Percentiles rank a stretch among this genome's conserved stretches.
Conservation (phyloP, 2,329 filamentous ascomycete genomes). For the Penicillium sp. region DNA sequence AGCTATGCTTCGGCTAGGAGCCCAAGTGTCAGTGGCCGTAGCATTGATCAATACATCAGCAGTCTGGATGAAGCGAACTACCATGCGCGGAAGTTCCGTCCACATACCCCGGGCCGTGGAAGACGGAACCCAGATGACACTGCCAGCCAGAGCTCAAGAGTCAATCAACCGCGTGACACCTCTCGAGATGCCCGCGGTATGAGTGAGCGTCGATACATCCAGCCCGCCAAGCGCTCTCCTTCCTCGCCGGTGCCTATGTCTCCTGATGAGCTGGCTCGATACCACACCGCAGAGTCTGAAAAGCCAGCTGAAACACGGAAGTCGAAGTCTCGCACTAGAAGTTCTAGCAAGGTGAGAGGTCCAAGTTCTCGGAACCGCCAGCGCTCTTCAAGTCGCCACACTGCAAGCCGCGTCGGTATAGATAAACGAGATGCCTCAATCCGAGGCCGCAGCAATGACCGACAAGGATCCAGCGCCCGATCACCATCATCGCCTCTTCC, state of each 20-base stretch:
- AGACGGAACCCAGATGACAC: conserved; percentile 45
- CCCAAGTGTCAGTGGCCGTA: conserved; percentile 61
- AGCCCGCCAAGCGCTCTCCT: conserved; percentile 78
- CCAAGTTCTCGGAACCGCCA: conserved; percentile 36
- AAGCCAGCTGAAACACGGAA: conserved; percentile 45
- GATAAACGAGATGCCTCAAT: conserved; percentile 26
- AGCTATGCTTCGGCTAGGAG: conserved; percentile 56
- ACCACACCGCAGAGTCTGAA: conserved; percentile 46
- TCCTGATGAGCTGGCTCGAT: conserved; percentile 68
- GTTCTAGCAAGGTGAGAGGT: conserved; percentile 56
- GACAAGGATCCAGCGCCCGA: conserved; percentile 58
- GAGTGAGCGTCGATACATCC: conserved; percentile 65
- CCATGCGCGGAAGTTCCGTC: conserved; percentile 54
- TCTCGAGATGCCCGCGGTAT: conserved; percentile 70
- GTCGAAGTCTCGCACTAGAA: conserved; percentile 32
- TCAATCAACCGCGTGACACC: conserved; percentile 55
- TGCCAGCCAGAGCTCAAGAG: conserved; percentile 52
- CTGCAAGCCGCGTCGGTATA: conserved; percentile 39
- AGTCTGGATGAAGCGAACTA: conserved; percentile 76
- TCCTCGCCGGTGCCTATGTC: conserved; percentile 95
- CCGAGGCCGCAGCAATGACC: conserved; percentile 63
- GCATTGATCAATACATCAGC: conserved; percentile 80
- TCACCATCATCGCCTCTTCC: conserved; percentile 82
- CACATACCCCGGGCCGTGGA: conserved; percentile 53
- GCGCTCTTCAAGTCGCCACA: conserved; percentile 46